Percentiles rank a stretch among this genome's conserved stretches.
These are phyloP conservation scores for Curvularia sp. DNA, from an alignment of 2,329 filamentous ascomycete species.

Conservation along the genomic window DNA sequence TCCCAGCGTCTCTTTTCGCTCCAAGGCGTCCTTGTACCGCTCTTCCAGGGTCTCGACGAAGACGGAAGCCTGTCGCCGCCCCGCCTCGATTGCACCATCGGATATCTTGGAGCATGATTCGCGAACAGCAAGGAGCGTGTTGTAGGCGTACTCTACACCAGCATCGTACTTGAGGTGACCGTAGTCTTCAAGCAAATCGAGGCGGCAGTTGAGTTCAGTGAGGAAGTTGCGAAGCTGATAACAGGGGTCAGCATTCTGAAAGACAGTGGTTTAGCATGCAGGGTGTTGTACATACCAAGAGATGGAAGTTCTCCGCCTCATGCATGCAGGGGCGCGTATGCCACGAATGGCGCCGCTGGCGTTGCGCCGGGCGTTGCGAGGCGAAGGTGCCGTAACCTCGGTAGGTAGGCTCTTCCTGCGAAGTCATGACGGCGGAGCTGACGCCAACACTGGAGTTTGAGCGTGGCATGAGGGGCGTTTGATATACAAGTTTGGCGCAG, in stretches of 20 bases:
- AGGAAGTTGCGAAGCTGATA: slow-evolving; percentile 78
- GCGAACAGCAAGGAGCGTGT: slow-evolving; percentile 84
- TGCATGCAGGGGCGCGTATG: slow-evolving; percentile 54
- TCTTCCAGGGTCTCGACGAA: slow-evolving; percentile 92
- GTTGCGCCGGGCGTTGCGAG: slow-evolving; percentile 28
- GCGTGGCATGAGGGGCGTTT: slow-evolving; percentile 34
- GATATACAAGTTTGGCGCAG: slow-evolving; percentile 28
- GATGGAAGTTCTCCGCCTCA: slow-evolving; percentile 57
- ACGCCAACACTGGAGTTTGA: slow-evolving; percentile 30
- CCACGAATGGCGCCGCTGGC: slow-evolving; percentile 56
- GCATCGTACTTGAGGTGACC: slow-evolving; percentile 83
- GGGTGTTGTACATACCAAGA: slow-evolving; percentile 42
- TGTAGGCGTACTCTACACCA: slow-evolving; percentile 82
- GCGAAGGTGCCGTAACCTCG: slow-evolving; percentile 49
- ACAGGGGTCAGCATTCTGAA: slow-evolving; percentile 25
- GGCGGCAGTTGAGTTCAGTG: slow-evolving; percentile 80
- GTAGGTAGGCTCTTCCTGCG: slow-evolving; percentile 54
- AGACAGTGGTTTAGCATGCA: not conserved
- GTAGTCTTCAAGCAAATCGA: slow-evolving; percentile 89
- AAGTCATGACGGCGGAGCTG: slow-evolving; percentile 46
- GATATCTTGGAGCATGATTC: slow-evolving; percentile 89
- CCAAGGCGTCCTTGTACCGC: slow-evolving; percentile 84
- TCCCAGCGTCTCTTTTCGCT: slow-evolving; percentile 83
- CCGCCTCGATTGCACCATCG: slow-evolving; percentile 86
- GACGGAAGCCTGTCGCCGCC: slow-evolving; percentile 80